These are phyloP conservation scores for Saccharomycopsis amapae DNA, from an alignment of 805 yeast genomes.

Conservation along the genomic window DNA sequence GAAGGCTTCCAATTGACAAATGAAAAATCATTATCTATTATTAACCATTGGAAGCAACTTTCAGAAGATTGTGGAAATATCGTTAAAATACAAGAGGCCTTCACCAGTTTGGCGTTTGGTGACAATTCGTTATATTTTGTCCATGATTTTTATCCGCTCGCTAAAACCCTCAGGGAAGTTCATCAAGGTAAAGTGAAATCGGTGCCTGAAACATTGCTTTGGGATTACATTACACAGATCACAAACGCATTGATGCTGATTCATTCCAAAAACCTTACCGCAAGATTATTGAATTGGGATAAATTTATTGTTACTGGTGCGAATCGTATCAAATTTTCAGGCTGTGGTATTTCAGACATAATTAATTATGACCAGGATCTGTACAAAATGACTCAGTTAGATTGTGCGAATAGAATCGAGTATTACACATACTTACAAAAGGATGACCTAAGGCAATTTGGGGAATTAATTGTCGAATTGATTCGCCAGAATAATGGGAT, in stretches of 20 bases:
- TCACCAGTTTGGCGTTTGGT: slow-evolving; percentile 80
- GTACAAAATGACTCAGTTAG: slow-evolving; percentile 16
- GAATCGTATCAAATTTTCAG: slow-evolving; percentile 62
- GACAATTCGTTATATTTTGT: slow-evolving; percentile 69
- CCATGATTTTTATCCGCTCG: slow-evolving; percentile 79
- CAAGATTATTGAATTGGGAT: slow-evolving; percentile 54
- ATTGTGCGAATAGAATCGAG: slow-evolving; percentile 6
- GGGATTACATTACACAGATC: slow-evolving; percentile 75
- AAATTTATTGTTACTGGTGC: slow-evolving; percentile 64
- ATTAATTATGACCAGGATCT: slow-evolving; percentile 35
- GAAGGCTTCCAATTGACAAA: slow-evolving; percentile 50
- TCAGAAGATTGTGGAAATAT: slow-evolving; percentile 43
- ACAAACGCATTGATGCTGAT: slow-evolving; percentile 58
- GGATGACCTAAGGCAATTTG: slow-evolving; percentile 54
- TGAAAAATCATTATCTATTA: slow-evolving; percentile 51
- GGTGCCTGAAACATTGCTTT: slow-evolving; percentile 44
- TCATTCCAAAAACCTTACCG: slow-evolving; percentile 59
- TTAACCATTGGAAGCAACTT: slow-evolving; percentile 61
- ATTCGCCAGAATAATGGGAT: slow-evolving; percentile 16
- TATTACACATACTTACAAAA: slow-evolving; percentile 34
- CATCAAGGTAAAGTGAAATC: slow-evolving; percentile 40
- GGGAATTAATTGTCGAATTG: slow-evolving; percentile 50
- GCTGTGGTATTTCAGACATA: slow-evolving; percentile 67
- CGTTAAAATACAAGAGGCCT: slow-evolving; percentile 69
- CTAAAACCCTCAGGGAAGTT: slow-evolving; percentile 61